These are phyloP conservation scores for Kodamaea kakaduensis DNA, from an alignment of 805 yeast genomes.

Conservation along the genomic window DNA sequence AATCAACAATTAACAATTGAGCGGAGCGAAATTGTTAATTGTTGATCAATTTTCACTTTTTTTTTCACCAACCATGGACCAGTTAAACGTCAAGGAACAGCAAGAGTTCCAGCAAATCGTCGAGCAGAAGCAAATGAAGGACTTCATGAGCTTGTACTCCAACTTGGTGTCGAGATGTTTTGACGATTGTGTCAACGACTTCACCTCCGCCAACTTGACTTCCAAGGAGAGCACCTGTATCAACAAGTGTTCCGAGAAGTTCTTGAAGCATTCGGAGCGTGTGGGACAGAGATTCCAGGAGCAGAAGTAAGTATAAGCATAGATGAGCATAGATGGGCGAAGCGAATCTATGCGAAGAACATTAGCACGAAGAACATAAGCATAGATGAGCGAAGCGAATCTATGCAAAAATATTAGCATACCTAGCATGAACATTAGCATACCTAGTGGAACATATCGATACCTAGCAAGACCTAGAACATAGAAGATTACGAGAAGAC, in stretches of 20 bases:
- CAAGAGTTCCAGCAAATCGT: constrained; percentile 93
- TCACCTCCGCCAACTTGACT: constrained; percentile 86
- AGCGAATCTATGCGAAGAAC: too few species aligned
- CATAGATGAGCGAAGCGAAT: too few species aligned
- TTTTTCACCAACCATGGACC: too few species aligned
- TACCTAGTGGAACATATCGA: background rate
- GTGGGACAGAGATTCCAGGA: constrained; percentile 99
- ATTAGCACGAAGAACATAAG: too few species aligned
- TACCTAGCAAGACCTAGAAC: too few species aligned
- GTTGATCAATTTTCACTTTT: too few species aligned
- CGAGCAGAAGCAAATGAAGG: constrained; percentile 97
- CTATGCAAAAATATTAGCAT: too few species aligned
- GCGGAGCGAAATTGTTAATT: too few species aligned
- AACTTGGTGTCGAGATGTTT: constrained; percentile 95
- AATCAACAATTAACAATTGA: too few species aligned
- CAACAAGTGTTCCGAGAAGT: constrained; percentile 91
- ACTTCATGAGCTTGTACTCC: constrained; percentile 95
- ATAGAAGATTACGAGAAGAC: too few species aligned
- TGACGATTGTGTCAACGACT: constrained; percentile 95
- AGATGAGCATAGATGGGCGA: too few species aligned
- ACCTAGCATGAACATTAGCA: too few species aligned
- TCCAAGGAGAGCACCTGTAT: constrained; percentile 83
- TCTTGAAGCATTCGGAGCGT: constrained; percentile 96
- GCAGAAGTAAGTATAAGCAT: constrained; percentile 59
- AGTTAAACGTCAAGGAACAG: constrained; percentile 91